phyloP scores from a whole-genome alignment of 2,329 filamentous ascomycete genomes.

The Diaporthe helianthi region DNA sequence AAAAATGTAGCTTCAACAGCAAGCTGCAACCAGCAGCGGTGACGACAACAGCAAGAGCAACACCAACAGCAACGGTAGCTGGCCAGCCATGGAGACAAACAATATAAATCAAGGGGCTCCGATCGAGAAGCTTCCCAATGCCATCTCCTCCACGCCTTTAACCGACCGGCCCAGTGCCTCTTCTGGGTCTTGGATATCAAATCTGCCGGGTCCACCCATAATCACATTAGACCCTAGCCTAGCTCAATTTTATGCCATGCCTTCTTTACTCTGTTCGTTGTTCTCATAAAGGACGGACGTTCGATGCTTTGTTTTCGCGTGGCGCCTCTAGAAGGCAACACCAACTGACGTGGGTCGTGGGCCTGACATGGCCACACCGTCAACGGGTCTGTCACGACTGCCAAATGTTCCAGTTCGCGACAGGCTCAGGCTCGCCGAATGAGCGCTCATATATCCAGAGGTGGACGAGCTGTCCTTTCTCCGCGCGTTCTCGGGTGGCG shows the following conservation, averaged over 20 bases:
- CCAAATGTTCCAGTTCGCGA: conserved; percentile 32
- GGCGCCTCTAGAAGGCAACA: conserved; percentile 50
- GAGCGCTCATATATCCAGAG: conserved; percentile 39
- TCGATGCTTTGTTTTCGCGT: not conserved
- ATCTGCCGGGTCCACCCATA: conserved; percentile 10
- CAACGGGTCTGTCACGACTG: conserved; percentile 22
- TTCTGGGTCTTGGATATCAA: conserved; percentile 1
- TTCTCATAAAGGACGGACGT: not conserved
- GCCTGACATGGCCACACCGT: conserved; percentile 33
- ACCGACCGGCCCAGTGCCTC: conserved; percentile 15
- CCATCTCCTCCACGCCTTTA: not conserved
- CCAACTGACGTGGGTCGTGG: conserved; percentile 52
- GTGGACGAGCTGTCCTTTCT: conserved; percentile 49
- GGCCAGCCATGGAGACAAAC: conserved; percentile 27
- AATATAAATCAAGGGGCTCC: conserved; percentile 15
- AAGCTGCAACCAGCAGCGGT: conserved; percentile 25
- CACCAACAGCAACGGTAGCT: conserved; percentile 8
- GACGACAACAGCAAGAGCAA: not conserved
- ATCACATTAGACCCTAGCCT: conserved; percentile 25
- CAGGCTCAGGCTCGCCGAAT: conserved; percentile 26
- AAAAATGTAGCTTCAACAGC: conserved; percentile 23
- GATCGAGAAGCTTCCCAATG: conserved; percentile 25
- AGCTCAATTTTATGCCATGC: not conserved
- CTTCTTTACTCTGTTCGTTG: not conserved
- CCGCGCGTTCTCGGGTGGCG: conserved; percentile 42